Evolutionary conservation across 2,329 filamentous ascomycete genomes (phyloP).

Genomic region (Arthrobotrys musiformis): DNA sequence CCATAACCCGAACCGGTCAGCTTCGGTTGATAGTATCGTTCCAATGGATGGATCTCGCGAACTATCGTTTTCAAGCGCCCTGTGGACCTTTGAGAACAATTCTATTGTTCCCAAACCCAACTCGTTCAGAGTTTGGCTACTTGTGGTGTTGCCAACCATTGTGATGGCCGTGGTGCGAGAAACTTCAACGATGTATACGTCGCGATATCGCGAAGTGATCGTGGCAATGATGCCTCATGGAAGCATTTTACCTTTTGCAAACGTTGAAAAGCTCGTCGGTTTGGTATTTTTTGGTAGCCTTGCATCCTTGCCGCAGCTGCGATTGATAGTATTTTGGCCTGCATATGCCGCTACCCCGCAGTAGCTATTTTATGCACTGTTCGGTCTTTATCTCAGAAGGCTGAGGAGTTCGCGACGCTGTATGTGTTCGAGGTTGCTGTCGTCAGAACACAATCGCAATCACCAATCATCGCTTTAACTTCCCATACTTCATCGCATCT

Average conservation of each 20-base stretch:
- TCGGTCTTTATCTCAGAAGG: background rate
- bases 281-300: background rate
- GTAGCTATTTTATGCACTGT: background rate
- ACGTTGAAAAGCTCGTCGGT: background rate
- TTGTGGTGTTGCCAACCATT: background rate
- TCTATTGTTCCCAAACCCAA: slow-evolving; percentile 12
- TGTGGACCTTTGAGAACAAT: slow-evolving; percentile 16
- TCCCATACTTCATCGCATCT: too few relatives aligned
- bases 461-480: too few relatives aligned
- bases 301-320: background rate
- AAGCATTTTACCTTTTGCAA: background rate
- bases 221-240: background rate
- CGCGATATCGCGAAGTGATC: background rate
- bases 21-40: slow-evolving; percentile 30
- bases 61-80: background rate
- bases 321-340: background rate
- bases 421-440: too few relatives aligned
- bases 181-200: background rate
- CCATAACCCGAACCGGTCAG: slow-evolving; percentile 41
- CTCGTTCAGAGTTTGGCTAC: background rate
- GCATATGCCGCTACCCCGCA: background rate
- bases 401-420: background rate
- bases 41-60: background rate
- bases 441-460: too few relatives aligned
- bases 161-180: background rate